Percentiles rank a stretch among this genome's conserved stretches.
Conservation (phyloP, 1,284 basidiomycete species). For the Marasmius oreades region DNA sequence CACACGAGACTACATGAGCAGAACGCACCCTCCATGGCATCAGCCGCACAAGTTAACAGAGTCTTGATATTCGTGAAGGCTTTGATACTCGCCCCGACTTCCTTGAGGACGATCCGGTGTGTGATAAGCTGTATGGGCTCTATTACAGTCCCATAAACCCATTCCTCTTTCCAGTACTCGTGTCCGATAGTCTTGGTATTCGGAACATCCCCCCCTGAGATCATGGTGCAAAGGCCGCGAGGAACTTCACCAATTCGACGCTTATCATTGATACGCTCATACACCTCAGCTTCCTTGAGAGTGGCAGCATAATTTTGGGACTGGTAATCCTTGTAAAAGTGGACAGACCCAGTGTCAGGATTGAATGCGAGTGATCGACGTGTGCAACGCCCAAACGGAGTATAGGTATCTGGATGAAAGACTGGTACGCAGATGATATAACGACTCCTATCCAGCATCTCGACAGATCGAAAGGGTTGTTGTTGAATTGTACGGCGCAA, state of each 20-base stretch:
- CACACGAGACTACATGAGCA: not conserved
- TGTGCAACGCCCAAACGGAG: not conserved
- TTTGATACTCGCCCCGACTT: not conserved
- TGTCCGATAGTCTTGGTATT: not conserved
- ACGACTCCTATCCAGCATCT: not conserved
- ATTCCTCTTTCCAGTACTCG: not conserved
- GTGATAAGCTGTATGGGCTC: not conserved
- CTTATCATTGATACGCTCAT: not conserved
- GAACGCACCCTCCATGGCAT: not conserved
- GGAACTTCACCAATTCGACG: not conserved
- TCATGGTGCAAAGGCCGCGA: not conserved
- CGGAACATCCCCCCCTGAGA: not conserved
- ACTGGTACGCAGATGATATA: not conserved
- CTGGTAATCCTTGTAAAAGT: not conserved
- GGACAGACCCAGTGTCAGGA: no score
- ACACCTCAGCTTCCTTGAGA: not conserved
- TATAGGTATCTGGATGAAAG: not conserved
- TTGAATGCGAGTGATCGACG: not conserved
- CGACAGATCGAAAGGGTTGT: not conserved
- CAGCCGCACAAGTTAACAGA: not conserved
- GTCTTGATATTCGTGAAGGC: not conserved
- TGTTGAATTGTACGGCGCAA: not conserved
- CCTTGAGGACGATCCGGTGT: not conserved
- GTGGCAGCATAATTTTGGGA: not conserved
- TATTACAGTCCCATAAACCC: not conserved